A percentile compares a stretch with the other conserved stretches of the same genome.
These are phyloP conservation scores for Penstemon davidsonii DNA, from an alignment of 257 asterid species.

Conservation along the genomic window DNA sequence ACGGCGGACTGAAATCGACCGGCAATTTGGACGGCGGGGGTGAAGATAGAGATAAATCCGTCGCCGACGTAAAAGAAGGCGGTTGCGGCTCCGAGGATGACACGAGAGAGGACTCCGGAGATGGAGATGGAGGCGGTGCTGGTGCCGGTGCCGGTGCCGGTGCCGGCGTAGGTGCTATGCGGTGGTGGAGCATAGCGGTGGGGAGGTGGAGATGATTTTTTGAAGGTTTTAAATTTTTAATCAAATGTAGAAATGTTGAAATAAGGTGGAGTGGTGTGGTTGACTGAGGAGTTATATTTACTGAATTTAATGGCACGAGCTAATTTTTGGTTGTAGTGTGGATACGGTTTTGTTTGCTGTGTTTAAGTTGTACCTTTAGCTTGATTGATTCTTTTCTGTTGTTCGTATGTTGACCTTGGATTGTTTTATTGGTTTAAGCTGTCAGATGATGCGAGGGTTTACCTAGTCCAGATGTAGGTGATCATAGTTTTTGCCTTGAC, in stretches of 20 bases:
- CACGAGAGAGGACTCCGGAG: constrained; percentile 23
- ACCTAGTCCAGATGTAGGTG: background rate
- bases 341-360: constrained; percentile 20
- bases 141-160: constrained; percentile 23
- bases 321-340: constrained; percentile 26
- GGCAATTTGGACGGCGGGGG: constrained; percentile 63
- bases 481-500: background rate
- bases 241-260: constrained; percentile 4
- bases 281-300: constrained; percentile 41
- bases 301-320: constrained; percentile 48
- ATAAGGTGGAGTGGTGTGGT: constrained; percentile 27
- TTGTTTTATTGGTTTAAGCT: background rate
- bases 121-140: constrained; percentile 16
- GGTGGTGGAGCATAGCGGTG: constrained; percentile 41
- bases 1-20: constrained; percentile 88
- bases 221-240: constrained; percentile 35
- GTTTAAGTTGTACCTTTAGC: constrained; percentile 34
- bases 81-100: constrained; percentile 21
- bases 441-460: background rate
- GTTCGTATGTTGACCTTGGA: background rate
- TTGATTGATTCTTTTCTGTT: constrained; percentile 12
- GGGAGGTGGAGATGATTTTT: constrained; percentile 27
- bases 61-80: constrained; percentile 25
- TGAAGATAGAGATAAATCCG: constrained; percentile 28
- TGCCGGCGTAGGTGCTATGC: constrained; percentile 38